Evolutionary conservation across 2,329 filamentous ascomycete genomes (phyloP).

Genomic region (Aciculosporium take): DNA sequence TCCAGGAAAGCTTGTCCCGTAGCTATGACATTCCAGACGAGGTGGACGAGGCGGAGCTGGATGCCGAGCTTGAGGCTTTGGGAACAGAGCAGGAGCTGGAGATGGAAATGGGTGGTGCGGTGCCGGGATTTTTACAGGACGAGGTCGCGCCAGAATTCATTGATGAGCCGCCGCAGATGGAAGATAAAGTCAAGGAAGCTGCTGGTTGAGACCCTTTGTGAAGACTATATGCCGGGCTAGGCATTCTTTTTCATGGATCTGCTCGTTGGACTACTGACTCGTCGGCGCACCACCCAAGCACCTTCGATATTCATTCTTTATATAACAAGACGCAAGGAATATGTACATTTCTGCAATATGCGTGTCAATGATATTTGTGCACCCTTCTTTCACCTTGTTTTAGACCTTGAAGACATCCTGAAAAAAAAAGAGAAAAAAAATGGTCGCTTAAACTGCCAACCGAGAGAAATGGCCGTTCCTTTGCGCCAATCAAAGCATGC

Average conservation of each 20-base stretch:
- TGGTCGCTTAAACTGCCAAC: neutral
- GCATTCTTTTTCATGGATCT: neutral
- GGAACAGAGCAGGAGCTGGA: conserved; percentile 91
- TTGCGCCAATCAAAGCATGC: neutral
- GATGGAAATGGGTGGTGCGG: conserved; percentile 44
- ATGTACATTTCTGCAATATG: neutral
- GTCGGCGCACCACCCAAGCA: neutral
- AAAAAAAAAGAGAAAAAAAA: neutral
- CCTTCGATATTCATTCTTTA: neutral
- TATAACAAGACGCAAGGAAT: neutral
- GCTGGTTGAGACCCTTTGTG: conserved; percentile 31
- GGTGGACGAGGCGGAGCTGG: conserved; percentile 89
- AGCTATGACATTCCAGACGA: conserved; percentile 94
- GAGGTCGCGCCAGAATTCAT: conserved; percentile 80
- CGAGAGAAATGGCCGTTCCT: neutral
- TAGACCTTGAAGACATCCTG: neutral
- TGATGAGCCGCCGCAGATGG: conserved; percentile 68
- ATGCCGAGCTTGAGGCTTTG: conserved; percentile 88
- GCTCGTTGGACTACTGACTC: neutral
- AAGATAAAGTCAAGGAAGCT: conserved; percentile 68
- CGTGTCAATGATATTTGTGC: too few species aligned
- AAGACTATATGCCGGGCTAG: neutral
- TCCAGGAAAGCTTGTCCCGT: conserved; percentile 82
- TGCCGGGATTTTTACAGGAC: conserved; percentile 82
- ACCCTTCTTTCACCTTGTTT: too few species aligned